Evolutionary conservation across 2,329 filamentous ascomycete genomes (phyloP).

Genomic region (Pezicula carpinea): DNA sequence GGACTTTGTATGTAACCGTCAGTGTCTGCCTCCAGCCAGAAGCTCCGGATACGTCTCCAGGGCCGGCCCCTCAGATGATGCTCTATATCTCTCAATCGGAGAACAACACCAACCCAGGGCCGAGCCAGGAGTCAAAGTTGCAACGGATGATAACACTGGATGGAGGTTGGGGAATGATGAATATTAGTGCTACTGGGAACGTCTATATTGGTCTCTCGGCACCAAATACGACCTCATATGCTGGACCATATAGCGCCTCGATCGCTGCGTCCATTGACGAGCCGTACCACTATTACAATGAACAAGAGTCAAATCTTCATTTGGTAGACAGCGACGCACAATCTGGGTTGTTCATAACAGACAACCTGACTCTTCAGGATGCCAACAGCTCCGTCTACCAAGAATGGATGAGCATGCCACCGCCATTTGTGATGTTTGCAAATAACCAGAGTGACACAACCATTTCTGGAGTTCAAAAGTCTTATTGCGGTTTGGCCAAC

Average conservation of each 20-base stretch:
- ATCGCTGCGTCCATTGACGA: slow-evolving; percentile 78
- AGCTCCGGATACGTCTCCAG: slow-evolving; percentile 16
- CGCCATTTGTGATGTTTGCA: slow-evolving; percentile 76
- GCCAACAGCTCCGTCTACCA: slow-evolving; percentile 43
- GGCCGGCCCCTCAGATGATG: slow-evolving; percentile 64
- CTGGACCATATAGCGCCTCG: slow-evolving; percentile 72
- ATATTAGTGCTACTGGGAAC: slow-evolving; percentile 55
- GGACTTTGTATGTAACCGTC: slow-evolving; percentile 68
- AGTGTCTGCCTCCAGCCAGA: slow-evolving; percentile 79
- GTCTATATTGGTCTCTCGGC: slow-evolving; percentile 76
- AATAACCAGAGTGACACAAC: slow-evolving; percentile 54
- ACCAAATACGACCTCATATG: slow-evolving; percentile 46
- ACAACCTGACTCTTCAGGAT: slow-evolving; percentile 57
- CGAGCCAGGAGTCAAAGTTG: slow-evolving; percentile 29
- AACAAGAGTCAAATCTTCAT: slow-evolving; percentile 44
- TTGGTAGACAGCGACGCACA: slow-evolving; percentile 82
- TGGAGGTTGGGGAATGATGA: slow-evolving; percentile 41
- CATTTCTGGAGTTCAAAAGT: slow-evolving; percentile 68
- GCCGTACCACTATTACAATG: slow-evolving; percentile 65
- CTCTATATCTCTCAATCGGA: slow-evolving; percentile 69
- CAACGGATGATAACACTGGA: slow-evolving; percentile 19
- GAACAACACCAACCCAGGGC: slow-evolving; percentile 62
- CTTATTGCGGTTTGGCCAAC: slow-evolving; percentile 73
- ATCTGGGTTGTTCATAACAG: slow-evolving; percentile 74
- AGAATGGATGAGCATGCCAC: slow-evolving; percentile 49